Base-by-base conservation (phyloP, 768 basidiomycete species). In the Termitomyces sp. region DNA sequence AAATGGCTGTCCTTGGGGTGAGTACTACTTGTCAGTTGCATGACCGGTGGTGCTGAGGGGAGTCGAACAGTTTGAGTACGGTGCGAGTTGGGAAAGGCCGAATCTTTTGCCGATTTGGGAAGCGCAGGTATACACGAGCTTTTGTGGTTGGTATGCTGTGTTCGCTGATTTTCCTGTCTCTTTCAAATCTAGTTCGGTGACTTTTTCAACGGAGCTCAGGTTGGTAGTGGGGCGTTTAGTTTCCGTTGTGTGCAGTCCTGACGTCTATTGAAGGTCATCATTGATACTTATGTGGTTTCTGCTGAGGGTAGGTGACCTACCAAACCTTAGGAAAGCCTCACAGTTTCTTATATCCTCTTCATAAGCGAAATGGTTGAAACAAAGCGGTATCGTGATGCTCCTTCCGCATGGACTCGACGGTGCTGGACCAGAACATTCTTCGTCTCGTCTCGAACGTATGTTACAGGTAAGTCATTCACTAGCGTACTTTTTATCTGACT, bases 341-440 rank as follows among this genome's bases (percentile, higher is more conserved):
- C 20, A 22, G 10, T 36, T 23, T 29, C 1, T 44, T 46, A 44
- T 56, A 36, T 16, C 31, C 56, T 35, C 59, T 29, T 29, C 9
- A 4, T 7, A 27, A 93, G 91, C 93, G 3, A 97, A 97, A 74
- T 97, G 94, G 94, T 70, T 91, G 44, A 90, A 86, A 66, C 94
- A 96, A 71, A 94, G 91, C 60, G 94, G 89, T 0, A 79, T 97
- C 20, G 86, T 92, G 4, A 71, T 97, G 54, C 80, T 93, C 43
- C 76, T 97, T 0, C 94, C 94, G 23, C 94, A 97, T 57, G 94
- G 94, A 15, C 75, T 92, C 15, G 93, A 97, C 61, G 94, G 94
- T 27, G 93, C 94, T 15, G 94, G 94, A 2, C 94, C 94, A 0
- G 94, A 97, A 66, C 94, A 97, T 65, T 96, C 93, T 0, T 93